Base-by-base conservation (phyloP, 768 basidiomycete species). In the Boletales sp. region DNA sequence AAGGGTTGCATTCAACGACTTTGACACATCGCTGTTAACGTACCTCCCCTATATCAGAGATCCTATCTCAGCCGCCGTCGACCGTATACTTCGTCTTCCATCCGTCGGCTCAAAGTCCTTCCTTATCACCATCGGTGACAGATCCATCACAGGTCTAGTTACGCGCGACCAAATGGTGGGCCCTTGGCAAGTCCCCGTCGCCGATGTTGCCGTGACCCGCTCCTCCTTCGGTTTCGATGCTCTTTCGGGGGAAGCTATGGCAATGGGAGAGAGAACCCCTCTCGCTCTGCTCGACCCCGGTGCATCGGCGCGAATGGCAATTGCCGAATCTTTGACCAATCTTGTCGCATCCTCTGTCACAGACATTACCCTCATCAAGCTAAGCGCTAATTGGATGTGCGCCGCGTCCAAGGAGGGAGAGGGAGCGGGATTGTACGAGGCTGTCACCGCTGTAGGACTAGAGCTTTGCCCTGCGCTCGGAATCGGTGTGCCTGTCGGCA, bases 371-470 rank as follows among this genome's bases (percentile, higher is more conserved):
- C 74, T 77, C 49, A 82, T 97, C 61, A 99, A 99, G 70, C 78
- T 99, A n/a, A 94, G 92, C 55, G 95, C 95, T 40, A 99, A 99
- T 68, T 99, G 97, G 97, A 99, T 99, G 97, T 93, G 90, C 52
- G 94, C 94, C 4, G 91, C 95, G 6, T 85, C 84, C 9, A 88
- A 88, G 64, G 75, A 83, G 59, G 87, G 94, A 40, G 95, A 98
- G 63, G 95, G 95, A 11, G 84, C 84, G 0, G 85, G 79, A 11
- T 75, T 99, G 48, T 98, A 95, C 68, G 90, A 87, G 51, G 95
- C 94, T 19, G 90, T 92, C 9, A 72, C 84, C 48, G 90, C 97
- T 7, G 81, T 98, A 40, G 97, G 95, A 11, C 79, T 94, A 77
- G 92, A 94, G 47, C 75, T 99, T 19, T 99, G 97, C 66, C 97